Evolutionary conservation across 140 eudicot species (phyloP).

Genomic region (Ambrosia hybrid): DNA sequence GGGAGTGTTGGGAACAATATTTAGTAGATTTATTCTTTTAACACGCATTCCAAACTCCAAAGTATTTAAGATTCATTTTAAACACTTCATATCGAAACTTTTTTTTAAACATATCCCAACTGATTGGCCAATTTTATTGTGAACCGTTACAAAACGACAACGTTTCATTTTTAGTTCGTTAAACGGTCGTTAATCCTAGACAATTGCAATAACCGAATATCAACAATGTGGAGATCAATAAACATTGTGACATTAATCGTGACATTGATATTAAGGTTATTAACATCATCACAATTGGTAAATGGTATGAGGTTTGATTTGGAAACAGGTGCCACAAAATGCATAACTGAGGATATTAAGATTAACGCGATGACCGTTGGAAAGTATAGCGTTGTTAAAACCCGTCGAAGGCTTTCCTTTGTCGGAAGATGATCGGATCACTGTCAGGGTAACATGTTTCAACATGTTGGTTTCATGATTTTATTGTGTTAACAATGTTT

Average conservation of each 20-base stretch:
- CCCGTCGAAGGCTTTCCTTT: constrained; percentile 46
- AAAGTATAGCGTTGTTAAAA: constrained; percentile 52
- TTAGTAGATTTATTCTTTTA: no score
- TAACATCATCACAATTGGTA: constrained; percentile 26
- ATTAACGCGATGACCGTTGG: constrained; percentile 70
- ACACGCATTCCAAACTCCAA: no score
- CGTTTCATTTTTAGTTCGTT: constrained; percentile 9
- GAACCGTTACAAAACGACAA: neutral
- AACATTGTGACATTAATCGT: constrained; percentile 1
- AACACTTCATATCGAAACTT: no score
- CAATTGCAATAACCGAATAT: neutral
- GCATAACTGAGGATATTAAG: constrained; percentile 75
- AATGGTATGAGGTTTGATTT: constrained; percentile 56
- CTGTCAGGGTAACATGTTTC: constrained; percentile 46
- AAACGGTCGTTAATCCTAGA: constrained; percentile 13
- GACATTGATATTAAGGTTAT: constrained; percentile 12
- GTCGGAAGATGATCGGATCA: constrained; percentile 55
- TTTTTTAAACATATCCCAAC: neutral
- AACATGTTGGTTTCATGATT: neutral
- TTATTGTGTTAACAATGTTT: neutral
- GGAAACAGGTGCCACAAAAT: constrained; percentile 61
- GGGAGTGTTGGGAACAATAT: no score
- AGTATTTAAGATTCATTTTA: no score
- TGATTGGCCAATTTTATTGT: neutral
- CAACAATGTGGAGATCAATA: constrained; percentile 36